Evolutionary conservation across 176 grass and related monocot genomes (phyloP), one percentile per base, ranked within the genome.

Genomic region (Poa annua): DNA sequence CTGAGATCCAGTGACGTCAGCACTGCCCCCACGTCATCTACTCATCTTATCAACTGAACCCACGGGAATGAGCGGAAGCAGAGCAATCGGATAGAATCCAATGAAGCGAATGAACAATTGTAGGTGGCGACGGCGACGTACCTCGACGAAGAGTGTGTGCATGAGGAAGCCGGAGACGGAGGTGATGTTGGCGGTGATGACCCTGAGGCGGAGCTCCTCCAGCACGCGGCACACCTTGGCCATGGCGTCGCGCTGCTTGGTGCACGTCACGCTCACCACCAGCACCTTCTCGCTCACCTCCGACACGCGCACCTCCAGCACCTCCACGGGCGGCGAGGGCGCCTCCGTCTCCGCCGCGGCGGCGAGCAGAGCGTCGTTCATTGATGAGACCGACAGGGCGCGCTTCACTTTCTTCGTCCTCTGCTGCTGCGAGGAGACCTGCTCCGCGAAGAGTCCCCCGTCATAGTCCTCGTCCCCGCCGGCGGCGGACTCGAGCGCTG

Each of bases 91-190:
- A 48, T 75, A 3, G 26, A 67, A 24, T 64, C 3, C 5, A 29
- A 29, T 29, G 29, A 29, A 41, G 35, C 3, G 35, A 36, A 36
- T 36, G 35, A 36, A 36, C 35, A 36, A 36, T 36, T 36, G 35
- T 36, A 41, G 38, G 6, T 4, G 19, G 15, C 0, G 10, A 4
- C 3, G 19, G 1, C 1, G 16, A n/a, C 36, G 3, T 83, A 98
- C 95, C 95, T 98, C 95, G 73, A 98, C 87, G 72, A 98, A 88
- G 66, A 98, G 77, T 33, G 90, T 95, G 88, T 98, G 86, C 22
- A 91, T 74, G 52, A 93, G 88, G 53, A 68, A 88, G 0, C 81
- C 92, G 1, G 90, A 89, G 54, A 93, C 86, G 13, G 88, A 85
- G 24, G 88, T 90, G 86, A 98, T 72, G 82, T 59, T 98, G 36